Percentiles rank a stretch among this genome's conserved stretches.
phyloP scores from a whole-genome alignment of 1,284 basidiomycete species.

The Ganoderma resinaceum region DNA sequence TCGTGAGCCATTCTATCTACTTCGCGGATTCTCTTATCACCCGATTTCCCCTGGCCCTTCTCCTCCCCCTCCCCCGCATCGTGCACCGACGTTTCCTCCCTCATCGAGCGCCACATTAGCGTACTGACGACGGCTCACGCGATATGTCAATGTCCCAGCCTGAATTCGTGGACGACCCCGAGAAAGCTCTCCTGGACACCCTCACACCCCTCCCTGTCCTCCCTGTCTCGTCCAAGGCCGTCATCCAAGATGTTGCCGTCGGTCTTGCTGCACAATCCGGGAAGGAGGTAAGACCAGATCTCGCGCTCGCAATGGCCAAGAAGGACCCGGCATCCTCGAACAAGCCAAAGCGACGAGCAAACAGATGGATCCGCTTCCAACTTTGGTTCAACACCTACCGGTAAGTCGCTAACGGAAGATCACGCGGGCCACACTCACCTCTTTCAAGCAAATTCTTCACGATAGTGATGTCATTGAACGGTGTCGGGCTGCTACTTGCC shows the following conservation, averaged over 20 bases:
- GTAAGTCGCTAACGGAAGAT: slow-evolving; percentile 38
- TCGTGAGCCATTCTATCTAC: slow-evolving; percentile 21
- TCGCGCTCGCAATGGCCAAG: slow-evolving; percentile 28
- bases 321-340: slow-evolving; percentile 30
- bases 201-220: slow-evolving; percentile 33
- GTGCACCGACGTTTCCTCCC: slow-evolving; percentile 19
- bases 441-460: slow-evolving; percentile 64
- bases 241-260: slow-evolving; percentile 28
- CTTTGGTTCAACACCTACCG: slow-evolving; percentile 75
- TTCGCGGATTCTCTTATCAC: slow-evolving; percentile 11
- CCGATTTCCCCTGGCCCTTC: slow-evolving; percentile 11
- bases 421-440: background rate
- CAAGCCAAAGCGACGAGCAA: slow-evolving; percentile 37
- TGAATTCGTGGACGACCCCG: slow-evolving; percentile 36
- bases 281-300: slow-evolving; percentile 25
- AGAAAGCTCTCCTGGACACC: slow-evolving; percentile 37
- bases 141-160: slow-evolving; percentile 31
- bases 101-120: background rate
- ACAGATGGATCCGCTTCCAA: slow-evolving; percentile 57
- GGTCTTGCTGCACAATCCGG: slow-evolving; percentile 26
- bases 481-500: slow-evolving; percentile 57
- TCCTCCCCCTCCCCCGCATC: slow-evolving; percentile 33
- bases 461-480: slow-evolving; percentile 58
- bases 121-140: slow-evolving; percentile 16
- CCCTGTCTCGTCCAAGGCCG: slow-evolving; percentile 29